These are phyloP conservation scores for Lactarius hengduanensis DNA, from an alignment of 768 basidiomycete species.

Conservation along the genomic window DNA sequence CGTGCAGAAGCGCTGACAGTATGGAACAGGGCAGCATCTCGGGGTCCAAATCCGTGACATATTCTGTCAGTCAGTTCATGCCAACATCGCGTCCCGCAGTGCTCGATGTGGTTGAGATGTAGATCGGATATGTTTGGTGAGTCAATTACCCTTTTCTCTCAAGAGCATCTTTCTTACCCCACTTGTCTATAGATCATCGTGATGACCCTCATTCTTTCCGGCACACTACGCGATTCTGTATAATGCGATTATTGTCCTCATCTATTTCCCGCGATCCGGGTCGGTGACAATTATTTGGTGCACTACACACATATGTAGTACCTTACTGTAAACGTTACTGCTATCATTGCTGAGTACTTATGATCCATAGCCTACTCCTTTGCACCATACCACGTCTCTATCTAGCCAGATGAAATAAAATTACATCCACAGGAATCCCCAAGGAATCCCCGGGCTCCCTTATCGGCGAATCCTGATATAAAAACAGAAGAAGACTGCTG, in stretches of 20 bases:
- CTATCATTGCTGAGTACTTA: not conserved
- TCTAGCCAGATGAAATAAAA: not conserved
- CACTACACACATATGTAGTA: not conserved
- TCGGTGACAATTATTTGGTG: not conserved
- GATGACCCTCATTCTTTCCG: not conserved
- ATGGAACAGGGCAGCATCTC: not conserved
- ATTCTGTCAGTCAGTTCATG: not conserved
- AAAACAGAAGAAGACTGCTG: no score
- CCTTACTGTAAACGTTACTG: not conserved
- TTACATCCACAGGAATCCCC: not conserved
- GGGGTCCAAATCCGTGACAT: not conserved
- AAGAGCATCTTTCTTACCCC: not conserved
- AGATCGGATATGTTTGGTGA: not conserved
- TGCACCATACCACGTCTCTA: no score
- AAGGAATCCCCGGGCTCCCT: no score
- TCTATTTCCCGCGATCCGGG: not conserved
- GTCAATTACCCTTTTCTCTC: not conserved
- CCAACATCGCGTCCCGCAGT: constrained; percentile 7
- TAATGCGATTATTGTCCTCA: not conserved
- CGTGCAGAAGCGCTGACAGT: not conserved
- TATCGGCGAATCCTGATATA: no score
- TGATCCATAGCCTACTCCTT: not conserved
- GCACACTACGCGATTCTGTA: not conserved
- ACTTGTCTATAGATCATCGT: not conserved
- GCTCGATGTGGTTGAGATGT: constrained; percentile 5